These are phyloP conservation scores for Xylariaceae sp. DNA, from an alignment of 2,329 filamentous ascomycete genomes.

Conservation along the genomic window DNA sequence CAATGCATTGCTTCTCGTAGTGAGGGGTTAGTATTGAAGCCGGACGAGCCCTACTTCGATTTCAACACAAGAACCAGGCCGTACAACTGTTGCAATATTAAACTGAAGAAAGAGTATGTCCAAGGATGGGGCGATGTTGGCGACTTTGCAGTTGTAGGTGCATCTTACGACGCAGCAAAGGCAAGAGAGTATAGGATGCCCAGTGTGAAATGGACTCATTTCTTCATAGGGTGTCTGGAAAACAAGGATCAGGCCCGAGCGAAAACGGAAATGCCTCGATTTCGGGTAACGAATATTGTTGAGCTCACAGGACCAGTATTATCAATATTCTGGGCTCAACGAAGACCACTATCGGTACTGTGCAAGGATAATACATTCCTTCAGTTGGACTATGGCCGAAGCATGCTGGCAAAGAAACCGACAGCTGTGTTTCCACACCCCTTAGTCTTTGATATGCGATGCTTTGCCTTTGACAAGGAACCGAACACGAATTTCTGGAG, in stretches of 20 bases:
- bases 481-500: slow-evolving; percentile 74
- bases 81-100: slow-evolving; percentile 67
- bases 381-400: slow-evolving; percentile 54
- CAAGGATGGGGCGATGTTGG: slow-evolving; percentile 79
- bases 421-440: slow-evolving; percentile 70
- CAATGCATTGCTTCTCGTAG: slow-evolving; percentile 68
- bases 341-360: slow-evolving; percentile 51
- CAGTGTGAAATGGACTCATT: slow-evolving; percentile 76
- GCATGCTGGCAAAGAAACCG: slow-evolving; percentile 53
- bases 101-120: slow-evolving; percentile 89
- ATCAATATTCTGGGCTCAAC: slow-evolving; percentile 55
- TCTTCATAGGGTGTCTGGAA: slow-evolving; percentile 77
- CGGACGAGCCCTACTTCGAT: slow-evolving; percentile 79
- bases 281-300: slow-evolving; percentile 71
- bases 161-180: slow-evolving; percentile 69
- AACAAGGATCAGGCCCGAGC: slow-evolving; percentile 68
- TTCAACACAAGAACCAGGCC: slow-evolving; percentile 48
- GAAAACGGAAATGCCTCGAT: slow-evolving; percentile 61
- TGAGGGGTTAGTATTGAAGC: slow-evolving; percentile 85
- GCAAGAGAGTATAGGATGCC: slow-evolving; percentile 62
- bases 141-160: slow-evolving; percentile 82
- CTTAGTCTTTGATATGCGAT: slow-evolving; percentile 80
- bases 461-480: slow-evolving; percentile 78
- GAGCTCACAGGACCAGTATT: slow-evolving; percentile 61
- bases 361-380: slow-evolving; percentile 46